Conservation (phyloP, 805 yeast genomes). For the Candida railenensis region DNA sequence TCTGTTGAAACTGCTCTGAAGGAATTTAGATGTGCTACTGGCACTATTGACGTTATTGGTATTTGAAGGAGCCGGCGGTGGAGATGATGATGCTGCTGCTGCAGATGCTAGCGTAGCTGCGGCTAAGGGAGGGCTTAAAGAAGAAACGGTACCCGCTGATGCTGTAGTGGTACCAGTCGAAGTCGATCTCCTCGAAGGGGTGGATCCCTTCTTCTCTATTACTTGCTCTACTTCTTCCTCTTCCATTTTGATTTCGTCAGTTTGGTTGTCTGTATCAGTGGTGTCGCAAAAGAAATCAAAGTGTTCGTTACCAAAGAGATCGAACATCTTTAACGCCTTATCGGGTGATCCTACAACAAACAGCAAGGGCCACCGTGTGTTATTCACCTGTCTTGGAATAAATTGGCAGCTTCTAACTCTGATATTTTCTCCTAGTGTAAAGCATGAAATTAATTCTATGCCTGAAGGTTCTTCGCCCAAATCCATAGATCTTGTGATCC, state of each 20-base stretch:
- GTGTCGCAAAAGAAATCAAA: conserved; percentile 39
- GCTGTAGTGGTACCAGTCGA: neutral
- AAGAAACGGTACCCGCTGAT: neutral
- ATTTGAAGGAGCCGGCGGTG: too few species aligned
- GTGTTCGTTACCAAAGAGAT: conserved; percentile 38
- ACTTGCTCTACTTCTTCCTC: conserved; percentile 1
- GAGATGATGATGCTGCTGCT: too few species aligned
- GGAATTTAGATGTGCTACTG: neutral
- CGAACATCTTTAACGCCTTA: conserved; percentile 46
- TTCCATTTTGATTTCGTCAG: conserved; percentile 4
- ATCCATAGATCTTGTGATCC: conserved; percentile 27
- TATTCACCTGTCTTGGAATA: conserved; percentile 46
- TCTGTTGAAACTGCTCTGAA: conserved; percentile 38
- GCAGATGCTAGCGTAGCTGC: too few species aligned
- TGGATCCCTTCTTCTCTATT: conserved; percentile 10
- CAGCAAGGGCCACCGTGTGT: conserved; percentile 31
- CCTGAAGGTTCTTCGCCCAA: conserved; percentile 9
- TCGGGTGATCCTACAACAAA: conserved; percentile 80
- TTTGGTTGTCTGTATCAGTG: conserved; percentile 10
- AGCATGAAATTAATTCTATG: conserved; percentile 29
- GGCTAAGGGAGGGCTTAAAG: neutral
- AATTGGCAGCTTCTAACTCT: conserved; percentile 61
- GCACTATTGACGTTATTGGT: too few species aligned
- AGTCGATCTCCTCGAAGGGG: neutral
- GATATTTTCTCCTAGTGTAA: conserved; percentile 38